Evolutionary conservation across 2,329 filamentous ascomycete genomes (phyloP).

Genomic region (Chaetothyriales sp.): DNA sequence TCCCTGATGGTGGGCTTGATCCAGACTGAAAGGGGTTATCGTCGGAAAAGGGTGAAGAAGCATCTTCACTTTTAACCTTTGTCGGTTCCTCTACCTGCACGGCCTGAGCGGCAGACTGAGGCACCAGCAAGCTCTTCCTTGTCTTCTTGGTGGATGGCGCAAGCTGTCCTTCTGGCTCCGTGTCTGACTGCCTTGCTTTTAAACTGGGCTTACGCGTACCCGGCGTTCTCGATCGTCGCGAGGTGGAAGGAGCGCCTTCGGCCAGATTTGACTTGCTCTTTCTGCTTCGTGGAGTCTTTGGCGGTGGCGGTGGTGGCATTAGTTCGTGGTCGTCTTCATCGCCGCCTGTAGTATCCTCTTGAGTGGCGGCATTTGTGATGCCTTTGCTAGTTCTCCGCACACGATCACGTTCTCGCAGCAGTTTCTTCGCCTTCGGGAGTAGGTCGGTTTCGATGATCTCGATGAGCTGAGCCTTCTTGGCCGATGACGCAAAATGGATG

Average conservation of each 20-base stretch:
- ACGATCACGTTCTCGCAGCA: slow-evolving; percentile 59
- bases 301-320: slow-evolving; percentile 35
- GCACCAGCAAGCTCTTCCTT: slow-evolving; percentile 35
- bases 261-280: slow-evolving; percentile 25
- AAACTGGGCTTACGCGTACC: slow-evolving; percentile 35
- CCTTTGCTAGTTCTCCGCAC: slow-evolving; percentile 79
- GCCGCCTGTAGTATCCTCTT: slow-evolving; percentile 48
- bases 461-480: slow-evolving; percentile 82
- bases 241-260: slow-evolving; percentile 24
- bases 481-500: slow-evolving; percentile 69
- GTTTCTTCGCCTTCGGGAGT: slow-evolving; percentile 60
- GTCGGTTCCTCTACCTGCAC: slow-evolving; percentile 27
- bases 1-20: slow-evolving; percentile 49
- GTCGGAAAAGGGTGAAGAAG: slow-evolving; percentile 59
- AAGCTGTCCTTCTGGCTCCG: slow-evolving; percentile 35
- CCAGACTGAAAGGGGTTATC: slow-evolving; percentile 92
- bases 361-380: slow-evolving; percentile 58
- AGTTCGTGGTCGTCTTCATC: slow-evolving; percentile 39
- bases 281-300: slow-evolving; percentile 36
- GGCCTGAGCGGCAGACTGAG: slow-evolving; percentile 16
- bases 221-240: slow-evolving; percentile 43
- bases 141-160: slow-evolving; percentile 37
- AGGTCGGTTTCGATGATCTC: slow-evolving; percentile 70
- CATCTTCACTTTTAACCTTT: slow-evolving; percentile 30
- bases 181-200: slow-evolving; percentile 42